Conservation (phyloP, 495 filamentous ascomycete genomes). For the Symbiotaphrina buchneri region DNA sequence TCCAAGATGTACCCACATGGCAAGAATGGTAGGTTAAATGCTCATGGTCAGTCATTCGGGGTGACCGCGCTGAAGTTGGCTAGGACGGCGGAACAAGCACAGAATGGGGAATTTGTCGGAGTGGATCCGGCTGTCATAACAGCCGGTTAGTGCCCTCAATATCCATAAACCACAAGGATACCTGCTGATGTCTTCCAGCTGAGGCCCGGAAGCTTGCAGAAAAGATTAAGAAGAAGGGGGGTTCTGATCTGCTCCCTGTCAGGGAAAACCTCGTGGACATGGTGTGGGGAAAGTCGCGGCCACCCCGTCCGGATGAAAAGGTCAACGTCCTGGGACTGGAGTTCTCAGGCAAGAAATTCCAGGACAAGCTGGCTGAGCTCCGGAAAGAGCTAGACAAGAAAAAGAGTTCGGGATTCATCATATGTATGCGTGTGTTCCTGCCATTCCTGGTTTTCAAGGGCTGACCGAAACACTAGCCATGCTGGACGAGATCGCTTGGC, state of each 20-base stretch:
- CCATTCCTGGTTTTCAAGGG: conserved; percentile 1
- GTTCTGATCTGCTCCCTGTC: conserved; percentile 47
- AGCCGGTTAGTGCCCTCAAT: conserved; percentile 21
- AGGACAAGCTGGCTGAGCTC: conserved; percentile 68
- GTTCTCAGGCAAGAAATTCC: conserved; percentile 63
- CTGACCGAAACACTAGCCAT: conserved; percentile 27
- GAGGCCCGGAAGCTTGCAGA: conserved; percentile 73
- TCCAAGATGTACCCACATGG: conserved; percentile 90
- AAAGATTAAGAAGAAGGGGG: conserved; percentile 72
- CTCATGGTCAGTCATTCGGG: conserved; percentile 2
- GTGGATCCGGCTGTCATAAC: conserved; percentile 84
- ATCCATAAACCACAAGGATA: neutral
- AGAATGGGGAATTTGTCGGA: conserved; percentile 67
- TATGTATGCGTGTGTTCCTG: conserved; percentile 29
- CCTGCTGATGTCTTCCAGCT: conserved; percentile 16
- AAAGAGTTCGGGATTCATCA: conserved; percentile 67
- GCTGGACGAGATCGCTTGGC: conserved; percentile 95
- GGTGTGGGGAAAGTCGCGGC: conserved; percentile 60
- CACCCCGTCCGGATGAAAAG: conserved; percentile 51
- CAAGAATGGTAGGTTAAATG: conserved; percentile 58
- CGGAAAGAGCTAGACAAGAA: conserved; percentile 84
- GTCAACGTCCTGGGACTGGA: conserved; percentile 46
- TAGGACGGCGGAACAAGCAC: conserved; percentile 59
- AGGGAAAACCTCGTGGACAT: conserved; percentile 67
- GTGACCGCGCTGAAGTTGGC: conserved; percentile 5